Percentiles rank a stretch among this genome's conserved stretches.
Conservation (phyloP, 352 stramenopile species). For the Globisporangium megalacanthum region DNA sequence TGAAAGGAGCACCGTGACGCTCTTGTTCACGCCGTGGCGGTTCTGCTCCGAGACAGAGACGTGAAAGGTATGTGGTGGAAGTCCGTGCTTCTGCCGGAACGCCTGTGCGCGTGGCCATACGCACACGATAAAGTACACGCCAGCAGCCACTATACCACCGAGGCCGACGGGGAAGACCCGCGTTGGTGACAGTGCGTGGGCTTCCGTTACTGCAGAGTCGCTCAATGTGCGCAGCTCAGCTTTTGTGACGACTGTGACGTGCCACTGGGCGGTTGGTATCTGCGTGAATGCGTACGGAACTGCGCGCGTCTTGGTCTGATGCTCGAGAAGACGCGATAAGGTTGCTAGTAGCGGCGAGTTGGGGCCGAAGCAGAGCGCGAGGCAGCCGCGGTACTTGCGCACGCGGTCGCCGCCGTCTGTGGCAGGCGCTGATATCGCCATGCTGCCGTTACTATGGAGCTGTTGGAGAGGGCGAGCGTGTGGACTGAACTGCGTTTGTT, state of each 20-base stretch:
- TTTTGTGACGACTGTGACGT: slow-evolving; percentile 59
- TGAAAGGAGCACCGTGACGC: slow-evolving; percentile 20
- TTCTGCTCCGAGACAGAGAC: slow-evolving; percentile 39
- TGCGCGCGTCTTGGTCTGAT: neutral
- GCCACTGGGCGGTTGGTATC: slow-evolving; percentile 31
- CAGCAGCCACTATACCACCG: slow-evolving; percentile 13
- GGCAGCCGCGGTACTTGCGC: slow-evolving; percentile 28
- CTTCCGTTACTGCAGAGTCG: slow-evolving; percentile 21
- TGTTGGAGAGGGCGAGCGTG: neutral
- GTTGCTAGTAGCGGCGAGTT: slow-evolving; percentile 14
- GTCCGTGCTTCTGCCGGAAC: slow-evolving; percentile 33
- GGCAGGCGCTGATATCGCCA: slow-evolving; percentile 2
- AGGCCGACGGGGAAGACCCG: slow-evolving; percentile 42
- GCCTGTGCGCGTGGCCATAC: slow-evolving; percentile 48
- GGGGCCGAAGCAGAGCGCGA: slow-evolving; percentile 22
- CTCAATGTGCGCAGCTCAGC: slow-evolving; percentile 29
- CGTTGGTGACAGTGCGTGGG: slow-evolving; percentile 16
- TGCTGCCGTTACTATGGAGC: neutral
- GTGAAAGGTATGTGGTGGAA: slow-evolving; percentile 48
- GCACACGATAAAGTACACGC: slow-evolving; percentile 53
- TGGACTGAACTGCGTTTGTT: neutral
- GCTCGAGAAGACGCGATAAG: neutral
- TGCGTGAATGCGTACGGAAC: slow-evolving; percentile 6
- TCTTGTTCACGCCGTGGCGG: slow-evolving; percentile 49
- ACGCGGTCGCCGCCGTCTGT: slow-evolving; percentile 4